Base-by-base conservation (phyloP, 306 rosid genomes). In the Hylodesmum podocarpum region DNA sequence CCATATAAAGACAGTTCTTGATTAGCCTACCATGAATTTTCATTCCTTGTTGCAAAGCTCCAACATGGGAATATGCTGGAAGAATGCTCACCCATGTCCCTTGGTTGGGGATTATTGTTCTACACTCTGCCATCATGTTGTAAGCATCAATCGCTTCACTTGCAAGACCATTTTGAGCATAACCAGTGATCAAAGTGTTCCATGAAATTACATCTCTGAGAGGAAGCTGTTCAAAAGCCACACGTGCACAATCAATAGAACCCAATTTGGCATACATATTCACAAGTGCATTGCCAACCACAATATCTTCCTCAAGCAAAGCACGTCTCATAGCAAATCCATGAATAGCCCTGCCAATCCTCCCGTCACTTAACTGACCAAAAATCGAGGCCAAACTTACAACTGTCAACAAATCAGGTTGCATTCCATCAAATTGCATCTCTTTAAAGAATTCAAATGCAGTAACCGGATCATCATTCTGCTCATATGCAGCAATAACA, bases 21-120 rank as follows among this genome's bases (percentile, higher is more conserved):
- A 78, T 85, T 22, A 85, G 57, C 72, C 68, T 73, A 54, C 79
- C 88, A 69, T 85, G 88, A 50, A 81, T 55, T 59, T 81, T 85
- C 88, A 85, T 85, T 66, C 88, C 88, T 62, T 78, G 83, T 37
- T 67, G 88, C 81, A 85, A 63, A 28, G 83, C 88, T 68, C 88
- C 88, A 49, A 85, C 62, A 53, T 85, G 86, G 27, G 88, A 85
- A 81, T 85, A 85, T 51, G 88, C 88, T 25, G 88, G 88, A 53
- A 85, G 85, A 81, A 85, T 81, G 72, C 88, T 85, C 54, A 85
- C 88, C 88, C 88, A 85, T 34, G 88, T 85, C 72, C 88, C 88
- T 68, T 85, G 88, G 29, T 69, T 81, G 57, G 88, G 83, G 47
- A 54, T 51, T 78, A 78, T 62, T 25, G 66, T 29, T 34, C n/a